Percentiles rank a stretch among this genome's conserved stretches.
phyloP scores from a whole-genome alignment of 2,329 filamentous ascomycete species.

The Metarhizium anisopliae region DNA sequence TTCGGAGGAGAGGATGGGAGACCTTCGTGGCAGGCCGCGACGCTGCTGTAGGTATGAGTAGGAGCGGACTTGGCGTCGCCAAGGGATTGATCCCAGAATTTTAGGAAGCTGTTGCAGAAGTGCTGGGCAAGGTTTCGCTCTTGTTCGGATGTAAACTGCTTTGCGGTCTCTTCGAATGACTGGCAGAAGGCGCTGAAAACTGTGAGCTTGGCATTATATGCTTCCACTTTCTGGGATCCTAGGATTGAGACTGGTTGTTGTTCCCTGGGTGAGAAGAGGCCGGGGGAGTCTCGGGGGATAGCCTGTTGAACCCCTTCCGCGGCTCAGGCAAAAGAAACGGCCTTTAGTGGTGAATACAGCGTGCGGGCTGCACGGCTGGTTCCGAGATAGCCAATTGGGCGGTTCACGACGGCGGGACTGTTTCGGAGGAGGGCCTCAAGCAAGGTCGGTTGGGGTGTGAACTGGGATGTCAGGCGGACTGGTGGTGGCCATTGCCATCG shows the following conservation, averaged over 20 bases:
- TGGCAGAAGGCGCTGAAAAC: constrained; percentile 9
- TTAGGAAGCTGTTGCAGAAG: constrained; percentile 7
- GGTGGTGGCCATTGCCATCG: no score
- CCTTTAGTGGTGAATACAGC: neutral
- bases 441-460: no score
- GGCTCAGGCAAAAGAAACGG: no score
- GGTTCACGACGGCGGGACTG: no score
- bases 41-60: neutral
- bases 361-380: neutral
- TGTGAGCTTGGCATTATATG: constrained; percentile 6
- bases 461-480: no score
- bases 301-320: no score
- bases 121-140: constrained; percentile 7
- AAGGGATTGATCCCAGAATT: constrained; percentile 5
- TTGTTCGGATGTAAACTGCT: constrained; percentile 4
- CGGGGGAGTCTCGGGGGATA: no score
- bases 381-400: neutral
- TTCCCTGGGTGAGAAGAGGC: no score
- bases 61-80: neutral
- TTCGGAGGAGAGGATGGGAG: neutral
- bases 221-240: neutral
- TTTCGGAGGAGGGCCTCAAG: no score
- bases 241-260: no score
- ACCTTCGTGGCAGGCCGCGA: neutral
- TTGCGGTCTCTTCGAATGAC: constrained; percentile 7